phyloP scores from a whole-genome alignment of 2,329 filamentous ascomycete species.

The Verticillium nubilum region DNA sequence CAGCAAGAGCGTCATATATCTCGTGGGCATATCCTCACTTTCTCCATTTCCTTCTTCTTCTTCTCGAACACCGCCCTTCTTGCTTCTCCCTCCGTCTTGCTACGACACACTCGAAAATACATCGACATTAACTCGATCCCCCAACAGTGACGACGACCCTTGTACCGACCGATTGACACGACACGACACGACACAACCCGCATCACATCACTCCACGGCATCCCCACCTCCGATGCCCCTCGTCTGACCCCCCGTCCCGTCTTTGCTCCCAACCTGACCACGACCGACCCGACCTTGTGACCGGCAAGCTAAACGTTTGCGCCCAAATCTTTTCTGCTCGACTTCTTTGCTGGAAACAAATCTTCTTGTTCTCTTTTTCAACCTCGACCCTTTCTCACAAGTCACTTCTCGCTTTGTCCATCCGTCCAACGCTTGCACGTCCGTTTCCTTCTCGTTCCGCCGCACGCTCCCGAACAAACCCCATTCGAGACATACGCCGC shows the following conservation, averaged over 20 bases:
- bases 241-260: neutral
- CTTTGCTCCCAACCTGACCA: neutral
- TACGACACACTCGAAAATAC: neutral
- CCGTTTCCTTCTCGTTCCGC: neutral
- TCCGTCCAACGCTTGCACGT: neutral
- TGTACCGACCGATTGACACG: neutral
- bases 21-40: constrained; percentile 11
- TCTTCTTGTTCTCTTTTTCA: constrained; percentile 20
- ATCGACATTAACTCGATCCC: neutral
- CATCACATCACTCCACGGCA: neutral
- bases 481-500: neutral
- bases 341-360: neutral
- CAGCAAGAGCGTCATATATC: neutral
- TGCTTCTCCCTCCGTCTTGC: neutral
- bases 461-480: neutral
- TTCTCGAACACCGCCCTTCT: neutral
- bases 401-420: neutral
- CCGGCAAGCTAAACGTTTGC: neutral
- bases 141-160: neutral
- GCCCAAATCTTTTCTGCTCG: neutral
- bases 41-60: constrained; percentile 2
- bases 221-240: neutral
- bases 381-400: neutral
- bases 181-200: neutral
- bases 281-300: neutral